Percentiles rank a stretch among this genome's conserved stretches.
phyloP scores from a whole-genome alignment of 1,284 basidiomycete genomes.

The Coniferiporia sulphurascens region DNA sequence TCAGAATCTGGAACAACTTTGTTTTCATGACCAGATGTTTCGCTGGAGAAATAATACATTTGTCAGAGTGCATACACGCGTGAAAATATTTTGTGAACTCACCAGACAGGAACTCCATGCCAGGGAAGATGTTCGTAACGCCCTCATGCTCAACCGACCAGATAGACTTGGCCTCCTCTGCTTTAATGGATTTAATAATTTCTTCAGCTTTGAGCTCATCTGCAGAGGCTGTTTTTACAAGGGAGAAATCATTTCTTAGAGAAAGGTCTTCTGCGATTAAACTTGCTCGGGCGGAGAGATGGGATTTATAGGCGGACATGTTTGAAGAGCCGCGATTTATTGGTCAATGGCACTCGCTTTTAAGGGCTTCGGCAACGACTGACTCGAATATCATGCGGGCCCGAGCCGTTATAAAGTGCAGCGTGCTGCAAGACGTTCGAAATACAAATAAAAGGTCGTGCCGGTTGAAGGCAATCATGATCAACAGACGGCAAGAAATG shows the following conservation, averaged over 20 bases:
- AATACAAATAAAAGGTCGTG: too few species aligned
- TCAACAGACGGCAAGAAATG: too few species aligned
- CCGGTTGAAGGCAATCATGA: too few species aligned
- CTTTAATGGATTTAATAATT: constrained; percentile 48
- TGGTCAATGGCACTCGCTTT: too few species aligned
- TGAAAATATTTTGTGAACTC: constrained; percentile 8
- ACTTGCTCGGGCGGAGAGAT: constrained; percentile 37
- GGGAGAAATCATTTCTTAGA: constrained; percentile 35
- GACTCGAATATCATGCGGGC: too few species aligned
- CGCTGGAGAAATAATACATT: constrained; percentile 32
- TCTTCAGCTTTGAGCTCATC: constrained; percentile 50
- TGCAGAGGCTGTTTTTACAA: constrained; percentile 28
- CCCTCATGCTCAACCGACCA: constrained; percentile 53
- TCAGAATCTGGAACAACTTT: constrained; percentile 52
- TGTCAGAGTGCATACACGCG: background rate
- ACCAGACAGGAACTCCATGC: constrained; percentile 74
- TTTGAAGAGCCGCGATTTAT: too few species aligned
- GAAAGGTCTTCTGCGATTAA: constrained; percentile 50
- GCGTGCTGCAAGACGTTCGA: too few species aligned
- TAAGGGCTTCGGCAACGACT: too few species aligned
- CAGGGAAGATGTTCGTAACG: constrained; percentile 60
- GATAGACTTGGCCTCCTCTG: constrained; percentile 47
- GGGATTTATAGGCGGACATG: constrained; percentile 23
- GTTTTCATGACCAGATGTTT: constrained; percentile 54
- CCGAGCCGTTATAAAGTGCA: too few species aligned